These are phyloP conservation scores for Irpex lacteus DNA, from an alignment of 1,284 basidiomycete genomes.

Conservation along the genomic window DNA sequence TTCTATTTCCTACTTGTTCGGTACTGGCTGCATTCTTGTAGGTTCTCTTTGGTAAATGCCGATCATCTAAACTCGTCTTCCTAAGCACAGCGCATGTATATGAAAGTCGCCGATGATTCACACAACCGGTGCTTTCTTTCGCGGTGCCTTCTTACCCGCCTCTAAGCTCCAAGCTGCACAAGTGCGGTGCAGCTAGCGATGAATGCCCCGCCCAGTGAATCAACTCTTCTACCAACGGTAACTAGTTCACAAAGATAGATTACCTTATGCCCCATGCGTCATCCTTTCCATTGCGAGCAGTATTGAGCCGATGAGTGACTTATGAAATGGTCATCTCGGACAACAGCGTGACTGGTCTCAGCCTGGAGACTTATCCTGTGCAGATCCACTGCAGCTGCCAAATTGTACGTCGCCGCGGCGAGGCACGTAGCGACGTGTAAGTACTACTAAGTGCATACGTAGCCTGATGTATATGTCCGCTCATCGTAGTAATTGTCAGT, in stretches of 20 bases:
- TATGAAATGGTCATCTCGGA: not conserved
- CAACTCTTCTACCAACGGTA: not conserved
- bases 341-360: not conserved
- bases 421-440: no score
- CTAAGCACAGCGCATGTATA: not conserved
- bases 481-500: not conserved
- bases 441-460: no score
- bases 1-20: not conserved
- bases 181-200: not conserved
- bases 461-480: not conserved
- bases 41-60: not conserved
- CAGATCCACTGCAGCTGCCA: not conserved
- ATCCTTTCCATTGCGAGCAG: not conserved
- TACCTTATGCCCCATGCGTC: not conserved
- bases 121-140: not conserved
- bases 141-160: not conserved
- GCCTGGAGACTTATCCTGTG: not conserved
- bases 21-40: not conserved
- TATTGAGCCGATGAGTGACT: not conserved
- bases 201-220: not conserved
- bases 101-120: not conserved
- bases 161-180: not conserved
- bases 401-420: no score
- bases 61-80: not conserved
- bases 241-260: not conserved